Conservation (phyloP, 1,139 yeast species). For the Geotrichum phurueaensis region DNA sequence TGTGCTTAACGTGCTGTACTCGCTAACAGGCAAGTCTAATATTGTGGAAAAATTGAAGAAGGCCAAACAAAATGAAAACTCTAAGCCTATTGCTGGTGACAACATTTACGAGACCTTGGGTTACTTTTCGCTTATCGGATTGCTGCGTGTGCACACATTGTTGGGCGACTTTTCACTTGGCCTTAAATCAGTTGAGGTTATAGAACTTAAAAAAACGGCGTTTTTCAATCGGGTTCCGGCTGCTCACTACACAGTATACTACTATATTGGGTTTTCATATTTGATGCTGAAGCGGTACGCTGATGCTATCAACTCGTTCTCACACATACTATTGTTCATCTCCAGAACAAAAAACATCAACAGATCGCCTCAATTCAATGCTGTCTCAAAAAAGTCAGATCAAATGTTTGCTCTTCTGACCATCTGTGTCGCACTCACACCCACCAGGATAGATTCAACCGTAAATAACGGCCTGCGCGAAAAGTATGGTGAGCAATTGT, state of each 20-base stretch:
- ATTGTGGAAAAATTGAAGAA: conserved; percentile 41
- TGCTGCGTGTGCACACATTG: conserved; percentile 44
- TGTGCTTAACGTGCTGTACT: conserved; percentile 44
- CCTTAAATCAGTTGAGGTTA: conserved; percentile 43
- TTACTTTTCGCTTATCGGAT: conserved; percentile 45
- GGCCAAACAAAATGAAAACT: conserved; percentile 33
- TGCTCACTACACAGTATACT: conserved; percentile 46
- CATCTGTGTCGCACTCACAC: conserved; percentile 42
- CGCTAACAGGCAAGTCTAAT: conserved; percentile 42
- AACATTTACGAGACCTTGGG: conserved; percentile 44
- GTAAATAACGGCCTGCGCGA: conserved; percentile 42
- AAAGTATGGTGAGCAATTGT: conserved; percentile 43
- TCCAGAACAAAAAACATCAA: conserved; percentile 44
- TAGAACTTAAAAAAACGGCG: conserved; percentile 42
- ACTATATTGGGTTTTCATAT: conserved; percentile 47
- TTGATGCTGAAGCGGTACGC: conserved; percentile 46
- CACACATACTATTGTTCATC: conserved; percentile 43
- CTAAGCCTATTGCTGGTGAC: conserved; percentile 39
- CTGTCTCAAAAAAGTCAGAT: conserved; percentile 43
- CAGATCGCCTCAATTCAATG: conserved; percentile 43
- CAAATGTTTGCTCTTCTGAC: conserved; percentile 48
- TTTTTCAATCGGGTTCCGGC: conserved; percentile 43
- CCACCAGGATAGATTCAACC: conserved; percentile 43
- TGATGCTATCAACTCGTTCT: conserved; percentile 46
- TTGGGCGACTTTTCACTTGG: conserved; percentile 46